Evolutionary conservation across 2,329 filamentous ascomycete species (phyloP).

Genomic region (Penicillium hordei): DNA sequence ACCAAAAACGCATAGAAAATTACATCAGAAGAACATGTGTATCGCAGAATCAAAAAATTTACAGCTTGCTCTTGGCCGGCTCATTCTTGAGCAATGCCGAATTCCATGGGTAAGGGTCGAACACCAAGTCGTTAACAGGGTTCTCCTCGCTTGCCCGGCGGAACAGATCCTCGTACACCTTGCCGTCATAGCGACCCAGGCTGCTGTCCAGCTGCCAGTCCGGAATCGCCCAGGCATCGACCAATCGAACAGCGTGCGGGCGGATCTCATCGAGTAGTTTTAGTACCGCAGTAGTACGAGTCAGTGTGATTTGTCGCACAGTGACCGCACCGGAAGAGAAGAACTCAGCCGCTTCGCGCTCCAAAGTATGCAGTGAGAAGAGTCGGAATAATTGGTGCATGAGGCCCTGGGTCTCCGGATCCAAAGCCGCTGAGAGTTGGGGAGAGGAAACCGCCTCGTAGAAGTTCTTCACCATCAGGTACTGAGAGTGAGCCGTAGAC

Average conservation of each 20-base stretch:
- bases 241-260: slow-evolving; percentile 69
- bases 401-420: slow-evolving; percentile 57
- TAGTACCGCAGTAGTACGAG: slow-evolving; percentile 66
- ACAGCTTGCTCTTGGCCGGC: slow-evolving; percentile 40
- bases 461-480: slow-evolving; percentile 77
- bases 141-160: slow-evolving; percentile 69
- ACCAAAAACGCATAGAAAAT: not conserved
- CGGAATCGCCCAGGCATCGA: slow-evolving; percentile 74
- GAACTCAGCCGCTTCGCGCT: slow-evolving; percentile 70
- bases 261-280: slow-evolving; percentile 69
- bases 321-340: slow-evolving; percentile 69
- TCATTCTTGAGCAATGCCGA: slow-evolving; percentile 61
- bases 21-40: slow-evolving; percentile 11
- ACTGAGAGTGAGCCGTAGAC: slow-evolving; percentile 72
- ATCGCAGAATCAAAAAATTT: slow-evolving; percentile 11
- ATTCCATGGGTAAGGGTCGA: slow-evolving; percentile 70
- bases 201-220: slow-evolving; percentile 76
- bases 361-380: slow-evolving; percentile 64
- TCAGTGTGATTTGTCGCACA: slow-evolving; percentile 69
- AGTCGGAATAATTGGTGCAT: slow-evolving; percentile 68
- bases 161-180: slow-evolving; percentile 78
- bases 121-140: slow-evolving; percentile 68
- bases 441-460: slow-evolving; percentile 65
- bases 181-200: slow-evolving; percentile 68
- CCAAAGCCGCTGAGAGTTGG: slow-evolving; percentile 54